Conservation (phyloP, 106 monocot species). For the Amphibolis antarctica region DNA sequence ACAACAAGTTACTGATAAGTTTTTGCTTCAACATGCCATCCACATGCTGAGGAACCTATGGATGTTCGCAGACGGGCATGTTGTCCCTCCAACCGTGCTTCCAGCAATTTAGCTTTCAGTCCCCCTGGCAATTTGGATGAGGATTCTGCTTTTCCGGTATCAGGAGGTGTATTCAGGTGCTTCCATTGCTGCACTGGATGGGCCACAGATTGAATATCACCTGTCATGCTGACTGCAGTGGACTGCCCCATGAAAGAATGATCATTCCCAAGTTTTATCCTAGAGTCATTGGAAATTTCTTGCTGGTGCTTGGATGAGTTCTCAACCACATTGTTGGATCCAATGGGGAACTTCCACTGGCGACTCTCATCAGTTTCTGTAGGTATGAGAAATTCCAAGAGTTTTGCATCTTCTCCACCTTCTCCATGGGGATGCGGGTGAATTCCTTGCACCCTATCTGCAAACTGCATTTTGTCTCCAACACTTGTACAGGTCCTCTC, state of each 20-base stretch:
- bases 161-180: slow-evolving; percentile 7
- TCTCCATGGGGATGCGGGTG: slow-evolving; percentile 1
- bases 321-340: neutral
- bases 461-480: slow-evolving; percentile 4
- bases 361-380: slow-evolving; percentile 1
- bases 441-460: neutral
- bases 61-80: slow-evolving; percentile 8
- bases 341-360: slow-evolving; percentile 1
- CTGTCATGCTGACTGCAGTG: slow-evolving; percentile 7
- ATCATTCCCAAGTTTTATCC: neutral
- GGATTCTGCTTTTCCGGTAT: slow-evolving; percentile 31
- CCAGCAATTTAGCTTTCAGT: slow-evolving; percentile 22
- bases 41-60: slow-evolving; percentile 1
- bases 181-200: slow-evolving; percentile 33
- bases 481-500: neutral
- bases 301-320: neutral
- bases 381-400: neutral
- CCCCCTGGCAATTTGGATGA: slow-evolving; percentile 26
- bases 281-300: neutral
- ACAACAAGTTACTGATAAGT: neutral
- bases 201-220: slow-evolving; percentile 12
- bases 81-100: slow-evolving; percentile 9
- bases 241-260: neutral
- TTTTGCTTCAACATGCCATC: neutral
- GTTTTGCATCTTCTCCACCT: neutral